These are phyloP conservation scores for Talaromyces proteolyticus DNA, from an alignment of 495 filamentous ascomycete species.

Conservation along the genomic window DNA sequence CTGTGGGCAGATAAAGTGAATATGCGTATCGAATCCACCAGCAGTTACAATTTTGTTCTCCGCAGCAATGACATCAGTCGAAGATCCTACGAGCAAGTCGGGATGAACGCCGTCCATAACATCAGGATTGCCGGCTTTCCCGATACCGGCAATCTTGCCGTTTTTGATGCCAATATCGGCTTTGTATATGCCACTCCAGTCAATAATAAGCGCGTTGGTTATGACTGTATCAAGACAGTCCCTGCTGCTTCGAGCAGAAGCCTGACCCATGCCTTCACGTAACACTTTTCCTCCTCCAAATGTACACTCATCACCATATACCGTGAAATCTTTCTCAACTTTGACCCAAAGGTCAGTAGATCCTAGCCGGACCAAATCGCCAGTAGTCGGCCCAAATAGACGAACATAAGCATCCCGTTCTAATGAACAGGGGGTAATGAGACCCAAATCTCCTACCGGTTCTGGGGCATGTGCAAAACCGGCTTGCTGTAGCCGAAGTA, in stretches of 20 bases:
- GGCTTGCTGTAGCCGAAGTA: constrained; percentile 54
- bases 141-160: constrained; percentile 83
- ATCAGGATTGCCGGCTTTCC: constrained; percentile 95
- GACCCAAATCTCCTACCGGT: constrained; percentile 46
- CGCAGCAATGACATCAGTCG: constrained; percentile 93
- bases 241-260: constrained; percentile 62
- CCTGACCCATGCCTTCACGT: constrained; percentile 95
- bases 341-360: constrained; percentile 86
- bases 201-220: constrained; percentile 87
- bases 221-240: constrained; percentile 82
- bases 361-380: constrained; percentile 76
- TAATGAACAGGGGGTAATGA: constrained; percentile 60
- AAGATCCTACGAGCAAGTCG: constrained; percentile 77
- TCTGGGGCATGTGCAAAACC: constrained; percentile 76
- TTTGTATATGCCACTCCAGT: constrained; percentile 93
- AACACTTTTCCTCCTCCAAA: constrained; percentile 96
- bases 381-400: constrained; percentile 93
- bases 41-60: constrained; percentile 92
- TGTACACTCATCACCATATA: constrained; percentile 89
- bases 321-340: constrained; percentile 82
- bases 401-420: constrained; percentile 69
- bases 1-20: constrained; percentile 97
- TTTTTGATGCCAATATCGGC: constrained; percentile 94
- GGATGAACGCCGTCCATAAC: constrained; percentile 85
- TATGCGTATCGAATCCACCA: constrained; percentile 87